Conservation (phyloP, 768 basidiomycete species). For the Podaxis pistillaris region DNA sequence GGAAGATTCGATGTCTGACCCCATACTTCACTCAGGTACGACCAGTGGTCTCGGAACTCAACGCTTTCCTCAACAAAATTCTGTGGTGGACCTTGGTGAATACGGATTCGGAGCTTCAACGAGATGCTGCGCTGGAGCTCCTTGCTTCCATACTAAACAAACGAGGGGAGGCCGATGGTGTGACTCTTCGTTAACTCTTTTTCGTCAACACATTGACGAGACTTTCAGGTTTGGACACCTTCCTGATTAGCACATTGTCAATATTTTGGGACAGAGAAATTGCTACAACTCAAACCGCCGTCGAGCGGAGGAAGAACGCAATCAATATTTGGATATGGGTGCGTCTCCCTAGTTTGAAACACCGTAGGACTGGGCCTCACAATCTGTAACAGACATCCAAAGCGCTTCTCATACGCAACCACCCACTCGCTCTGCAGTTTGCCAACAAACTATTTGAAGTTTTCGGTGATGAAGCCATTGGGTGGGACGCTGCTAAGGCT, state of each 20-base stretch:
- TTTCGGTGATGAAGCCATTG: constrained; percentile 63
- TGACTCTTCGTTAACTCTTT: constrained; percentile 17
- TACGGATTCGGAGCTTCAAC: constrained; percentile 49
- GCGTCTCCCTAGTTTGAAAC: constrained; percentile 17
- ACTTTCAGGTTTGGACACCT: constrained; percentile 42
- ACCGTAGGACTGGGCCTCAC: not conserved
- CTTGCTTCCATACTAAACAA: constrained; percentile 69
- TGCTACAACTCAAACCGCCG: constrained; percentile 25
- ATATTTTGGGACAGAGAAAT: constrained; percentile 52
- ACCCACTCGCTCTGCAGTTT: constrained; percentile 54
- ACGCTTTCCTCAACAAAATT: constrained; percentile 50
- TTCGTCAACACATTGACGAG: not conserved
- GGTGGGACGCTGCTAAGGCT: constrained; percentile 72
- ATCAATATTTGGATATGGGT: constrained; percentile 74
- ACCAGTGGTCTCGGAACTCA: constrained; percentile 47
- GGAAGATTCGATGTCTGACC: not conserved
- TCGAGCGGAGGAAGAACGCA: constrained; percentile 45
- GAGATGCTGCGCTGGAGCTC: constrained; percentile 52
- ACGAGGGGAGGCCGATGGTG: constrained; percentile 65
- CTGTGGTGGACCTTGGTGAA: constrained; percentile 58
- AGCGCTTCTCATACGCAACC: constrained; percentile 74
- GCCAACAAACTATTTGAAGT: constrained; percentile 66
- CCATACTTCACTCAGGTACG: constrained; percentile 39
- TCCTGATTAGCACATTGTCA: constrained; percentile 41
- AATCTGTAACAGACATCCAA: constrained; percentile 59